Percentiles rank a stretch among this genome's conserved stretches.
Conservation (phyloP, 345 rosid species). For the Sisymbrium altissimum region DNA sequence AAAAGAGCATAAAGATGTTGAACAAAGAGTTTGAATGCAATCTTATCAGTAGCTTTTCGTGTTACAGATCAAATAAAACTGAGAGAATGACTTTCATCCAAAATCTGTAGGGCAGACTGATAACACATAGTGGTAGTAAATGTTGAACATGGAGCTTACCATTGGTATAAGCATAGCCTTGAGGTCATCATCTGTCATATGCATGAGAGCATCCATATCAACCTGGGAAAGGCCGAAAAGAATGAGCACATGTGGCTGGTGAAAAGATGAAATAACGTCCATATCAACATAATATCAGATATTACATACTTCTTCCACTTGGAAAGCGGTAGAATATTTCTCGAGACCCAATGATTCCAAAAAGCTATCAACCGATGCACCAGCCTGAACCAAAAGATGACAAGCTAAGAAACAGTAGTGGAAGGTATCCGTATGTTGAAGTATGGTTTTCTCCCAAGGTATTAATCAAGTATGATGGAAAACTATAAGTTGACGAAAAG, state of each 20-base stretch:
- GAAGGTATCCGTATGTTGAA: not conserved
- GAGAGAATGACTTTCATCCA: not conserved
- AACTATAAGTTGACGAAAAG: constrained; percentile 6
- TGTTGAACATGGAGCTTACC: constrained; percentile 45
- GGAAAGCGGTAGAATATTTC: constrained; percentile 82
- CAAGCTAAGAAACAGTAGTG: constrained; percentile 24
- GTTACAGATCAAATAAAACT: not conserved
- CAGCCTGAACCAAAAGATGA: constrained; percentile 56
- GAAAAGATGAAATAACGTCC: constrained; percentile 1
- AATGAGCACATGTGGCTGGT: not conserved
- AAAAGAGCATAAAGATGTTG: not conserved
- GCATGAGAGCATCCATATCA: constrained; percentile 92
- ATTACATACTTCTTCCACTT: constrained; percentile 83
- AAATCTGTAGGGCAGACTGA: not conserved
- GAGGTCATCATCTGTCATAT: constrained; percentile 95
- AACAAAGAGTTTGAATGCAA: not conserved
- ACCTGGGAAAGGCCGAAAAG: constrained; percentile 48
- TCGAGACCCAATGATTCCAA: constrained; percentile 85
- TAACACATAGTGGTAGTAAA: not conserved
- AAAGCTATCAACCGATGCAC: constrained; percentile 65
- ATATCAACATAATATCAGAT: constrained; percentile 1
- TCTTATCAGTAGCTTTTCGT: not conserved
- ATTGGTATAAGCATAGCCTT: constrained; percentile 94
- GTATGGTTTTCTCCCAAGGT: not conserved
- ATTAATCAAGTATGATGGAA: not conserved